Percentiles rank a stretch among this genome's conserved stretches.
These are phyloP conservation scores for Osmanthus fragrans DNA, from an alignment of 257 asterid genomes.

Conservation along the genomic window DNA sequence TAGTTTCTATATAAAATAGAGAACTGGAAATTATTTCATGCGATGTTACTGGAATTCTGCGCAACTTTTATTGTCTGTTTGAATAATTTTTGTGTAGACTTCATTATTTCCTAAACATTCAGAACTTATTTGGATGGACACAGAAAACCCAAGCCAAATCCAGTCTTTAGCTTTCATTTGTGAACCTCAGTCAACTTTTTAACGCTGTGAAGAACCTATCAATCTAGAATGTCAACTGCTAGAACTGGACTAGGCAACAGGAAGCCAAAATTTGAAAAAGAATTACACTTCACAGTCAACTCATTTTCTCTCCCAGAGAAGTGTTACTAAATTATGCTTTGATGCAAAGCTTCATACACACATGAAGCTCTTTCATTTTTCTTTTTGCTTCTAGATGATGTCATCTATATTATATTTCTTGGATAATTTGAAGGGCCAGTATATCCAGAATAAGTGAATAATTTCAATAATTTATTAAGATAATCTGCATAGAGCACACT, in stretches of 20 bases:
- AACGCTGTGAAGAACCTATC: constrained; percentile 25
- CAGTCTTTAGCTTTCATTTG: constrained; percentile 17
- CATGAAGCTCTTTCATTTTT: background rate
- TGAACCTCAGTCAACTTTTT: constrained; percentile 25
- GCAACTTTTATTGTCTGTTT: no score
- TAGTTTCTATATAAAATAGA: no score
- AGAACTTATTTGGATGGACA: background rate
- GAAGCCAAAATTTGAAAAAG: constrained; percentile 4
- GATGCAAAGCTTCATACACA: background rate
- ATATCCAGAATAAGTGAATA: constrained; percentile 17
- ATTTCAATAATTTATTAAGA: constrained; percentile 39
- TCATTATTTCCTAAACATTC: background rate
- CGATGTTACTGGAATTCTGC: no score
- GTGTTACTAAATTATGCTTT: no score
- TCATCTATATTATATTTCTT: background rate
- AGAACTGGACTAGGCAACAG: constrained; percentile 38
- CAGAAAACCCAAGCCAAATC: background rate
- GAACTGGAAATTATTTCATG: no score
- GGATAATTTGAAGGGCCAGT: background rate
- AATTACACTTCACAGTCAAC: background rate
- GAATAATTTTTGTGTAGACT: no score
- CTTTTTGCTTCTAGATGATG: background rate
- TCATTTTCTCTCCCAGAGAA: background rate
- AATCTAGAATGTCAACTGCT: constrained; percentile 40
- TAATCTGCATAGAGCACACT: constrained; percentile 30